These are phyloP conservation scores for Claviceps purpurea DNA, from an alignment of 2,329 filamentous ascomycete species.

Conservation along the genomic window DNA sequence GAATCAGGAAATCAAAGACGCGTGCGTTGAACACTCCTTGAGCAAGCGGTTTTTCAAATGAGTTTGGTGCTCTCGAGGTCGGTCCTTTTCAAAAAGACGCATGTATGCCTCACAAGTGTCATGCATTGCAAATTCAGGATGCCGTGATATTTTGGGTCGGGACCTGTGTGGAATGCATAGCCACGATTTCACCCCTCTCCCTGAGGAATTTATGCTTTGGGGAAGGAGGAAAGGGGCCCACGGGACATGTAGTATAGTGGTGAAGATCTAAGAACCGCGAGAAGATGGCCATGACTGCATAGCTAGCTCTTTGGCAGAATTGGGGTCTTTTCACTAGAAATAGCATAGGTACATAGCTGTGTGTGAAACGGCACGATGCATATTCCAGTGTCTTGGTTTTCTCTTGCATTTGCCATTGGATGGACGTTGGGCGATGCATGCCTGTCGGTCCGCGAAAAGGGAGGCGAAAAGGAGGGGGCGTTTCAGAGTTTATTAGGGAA, in stretches of 20 bases:
- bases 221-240: not conserved
- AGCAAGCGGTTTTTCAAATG: conserved; percentile 3
- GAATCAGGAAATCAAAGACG: conserved; percentile 1
- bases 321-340: not conserved
- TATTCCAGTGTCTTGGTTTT: too few species aligned
- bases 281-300: not conserved
- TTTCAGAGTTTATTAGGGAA: too few species aligned
- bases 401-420: too few species aligned
- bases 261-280: not conserved
- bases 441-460: too few species aligned
- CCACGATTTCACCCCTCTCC: not conserved
- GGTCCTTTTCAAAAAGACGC: not conserved
- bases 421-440: too few species aligned
- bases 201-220: not conserved
- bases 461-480: too few species aligned
- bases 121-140: not conserved
- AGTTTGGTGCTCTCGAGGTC: not conserved
- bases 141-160: not conserved
- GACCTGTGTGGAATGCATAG: not conserved
- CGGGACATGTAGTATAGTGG: not conserved
- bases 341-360: not conserved
- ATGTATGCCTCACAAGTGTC: not conserved
- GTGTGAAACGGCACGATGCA: too few species aligned
- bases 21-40: not conserved
- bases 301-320: not conserved